Base-by-base conservation (phyloP, 2,329 filamentous ascomycete genomes). In the Sarocladium strictum region DNA sequence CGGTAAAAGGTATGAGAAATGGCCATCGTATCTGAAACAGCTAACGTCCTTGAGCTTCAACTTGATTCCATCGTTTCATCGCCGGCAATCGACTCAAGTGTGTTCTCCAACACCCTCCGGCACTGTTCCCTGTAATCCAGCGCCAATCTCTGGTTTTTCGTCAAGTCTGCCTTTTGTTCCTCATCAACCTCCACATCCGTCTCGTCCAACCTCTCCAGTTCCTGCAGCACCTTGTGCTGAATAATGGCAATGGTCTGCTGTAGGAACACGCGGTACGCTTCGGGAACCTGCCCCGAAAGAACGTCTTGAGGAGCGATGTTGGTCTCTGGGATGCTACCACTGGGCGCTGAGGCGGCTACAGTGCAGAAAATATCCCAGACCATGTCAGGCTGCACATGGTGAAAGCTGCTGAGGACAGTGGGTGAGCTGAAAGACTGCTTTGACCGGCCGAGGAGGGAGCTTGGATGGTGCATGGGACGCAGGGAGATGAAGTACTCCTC, bases 401-500 rank as follows among this genome's bases (percentile, higher is more conserved):
- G 66, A 54, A 82, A 79, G 3, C 70, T 69, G 2, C 68, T 64
- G 2, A 75, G 64, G 10, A 49, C 41, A 17, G 4, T n/a, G 3
- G 53, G 27, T 5, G 69, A 59, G n/a, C 64, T 59, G 3, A 70
- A 64, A 5, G 63, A 59, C 53, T 74, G 69, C 53, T 73, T 72
- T 0, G 70, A 66, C 5, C 70, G 67, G 3, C 71, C 77, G 2
- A 78, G 70, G 11, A 78, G 60, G 0, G 79, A 81, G 60, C 75
- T 77, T 0, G 69, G 63, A 55, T 82, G 66, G 14, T 60, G 59
- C 38, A 81, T 66, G 1, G 80, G 76, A 7, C 75, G 72, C 12
- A 80, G 65, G 5, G 80, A 81, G 54, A 84, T 73, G 56, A 83
- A 69, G 56, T 78, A 80, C 57, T 79, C 76, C 19, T 67, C 71